Evolutionary conservation across 129 eudicot genomes (phyloP).

Genomic region (Flaveria brownii): DNA sequence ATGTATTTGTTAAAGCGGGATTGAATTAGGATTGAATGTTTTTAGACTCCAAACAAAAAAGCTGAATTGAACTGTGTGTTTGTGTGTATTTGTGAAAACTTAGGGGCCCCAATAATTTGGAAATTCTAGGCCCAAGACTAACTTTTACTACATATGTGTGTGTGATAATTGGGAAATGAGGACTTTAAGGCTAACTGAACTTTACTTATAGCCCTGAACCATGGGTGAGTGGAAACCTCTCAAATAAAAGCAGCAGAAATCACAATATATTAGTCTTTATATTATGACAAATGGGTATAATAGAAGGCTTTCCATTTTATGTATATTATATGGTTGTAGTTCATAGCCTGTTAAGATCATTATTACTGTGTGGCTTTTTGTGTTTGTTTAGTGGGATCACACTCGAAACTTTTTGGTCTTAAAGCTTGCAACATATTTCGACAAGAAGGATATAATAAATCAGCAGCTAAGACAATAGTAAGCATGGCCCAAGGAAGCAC

Average conservation of each 20-base stretch:
- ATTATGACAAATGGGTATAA: not conserved
- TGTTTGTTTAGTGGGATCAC: conserved; percentile 53
- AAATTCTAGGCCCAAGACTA: too few relatives aligned
- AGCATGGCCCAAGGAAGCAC: conserved; percentile 77
- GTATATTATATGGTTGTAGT: not conserved
- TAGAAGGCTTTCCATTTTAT: not conserved
- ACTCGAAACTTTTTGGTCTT: conserved; percentile 53
- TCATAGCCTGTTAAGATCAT: not conserved
- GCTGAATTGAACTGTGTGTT: too few relatives aligned
- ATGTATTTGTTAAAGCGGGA: too few relatives aligned
- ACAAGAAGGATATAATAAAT: conserved; percentile 39
- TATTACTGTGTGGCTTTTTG: conserved; percentile 20
- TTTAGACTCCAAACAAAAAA: too few relatives aligned
- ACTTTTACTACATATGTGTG: not conserved
- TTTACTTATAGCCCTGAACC: not conserved
- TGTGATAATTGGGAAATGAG: not conserved
- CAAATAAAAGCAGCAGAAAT: too few relatives aligned
- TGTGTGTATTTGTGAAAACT: too few relatives aligned
- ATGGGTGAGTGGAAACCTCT: not conserved
- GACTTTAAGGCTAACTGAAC: not conserved
- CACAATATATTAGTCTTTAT: not conserved
- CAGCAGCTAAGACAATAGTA: conserved; percentile 45
- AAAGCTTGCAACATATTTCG: conserved; percentile 50
- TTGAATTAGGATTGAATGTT: too few relatives aligned
- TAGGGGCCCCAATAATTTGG: too few relatives aligned